Evolutionary conservation across 345 rosid species (phyloP), one percentile per base, ranked within the genome.

Genomic region (Anacardium occidentale): DNA sequence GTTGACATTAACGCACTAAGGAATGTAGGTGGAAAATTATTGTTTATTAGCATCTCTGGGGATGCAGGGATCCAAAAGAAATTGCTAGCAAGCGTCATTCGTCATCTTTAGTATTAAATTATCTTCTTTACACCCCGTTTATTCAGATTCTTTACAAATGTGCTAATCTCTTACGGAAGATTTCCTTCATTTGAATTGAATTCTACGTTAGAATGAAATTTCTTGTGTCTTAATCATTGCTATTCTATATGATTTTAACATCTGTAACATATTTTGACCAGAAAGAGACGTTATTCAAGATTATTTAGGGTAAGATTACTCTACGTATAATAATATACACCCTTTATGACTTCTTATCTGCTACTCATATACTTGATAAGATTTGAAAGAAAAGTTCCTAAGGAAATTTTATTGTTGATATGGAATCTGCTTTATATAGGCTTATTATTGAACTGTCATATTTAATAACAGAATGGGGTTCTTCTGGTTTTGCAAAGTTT

Each of bases 131-230:
- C 34, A 50, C 21, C 54, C 48, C 40, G 44, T 54, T 56, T 55
- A 52, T 64, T 25, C 26, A n/a, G 18, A 51, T 25, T 67, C 64
- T 48, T n/a, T 62, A 47, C 24, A 57, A 59, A 48, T 55, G 69
- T 66, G 67, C 29, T 62, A n/a, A 32, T n/a, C 0, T 37, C 0
- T 37, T 12, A 62, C 10, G 18, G 26, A 62, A 37, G 48, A 44
- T 37, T 34, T 60, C 44, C 44, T 60, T 60, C 20, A 5, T 48
- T 48, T 12, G 52, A 48, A 5, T 48, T 13, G 52, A 48, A 48
- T 13, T 9, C 51, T 47, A 10, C 12, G 51, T 14, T 47, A 47
- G 14, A 47, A 32, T 32, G 34, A 32, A 5, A 32, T 32, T 32
- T 3, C n/a, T 14, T 47, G 18, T 47, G 10, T 20, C 8, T 20